A percentile compares a stretch with the other conserved stretches of the same genome.
These are phyloP conservation scores for Hymenotorrendiella dingleyae DNA, from an alignment of 2,329 filamentous ascomycete species.

Conservation along the genomic window DNA sequence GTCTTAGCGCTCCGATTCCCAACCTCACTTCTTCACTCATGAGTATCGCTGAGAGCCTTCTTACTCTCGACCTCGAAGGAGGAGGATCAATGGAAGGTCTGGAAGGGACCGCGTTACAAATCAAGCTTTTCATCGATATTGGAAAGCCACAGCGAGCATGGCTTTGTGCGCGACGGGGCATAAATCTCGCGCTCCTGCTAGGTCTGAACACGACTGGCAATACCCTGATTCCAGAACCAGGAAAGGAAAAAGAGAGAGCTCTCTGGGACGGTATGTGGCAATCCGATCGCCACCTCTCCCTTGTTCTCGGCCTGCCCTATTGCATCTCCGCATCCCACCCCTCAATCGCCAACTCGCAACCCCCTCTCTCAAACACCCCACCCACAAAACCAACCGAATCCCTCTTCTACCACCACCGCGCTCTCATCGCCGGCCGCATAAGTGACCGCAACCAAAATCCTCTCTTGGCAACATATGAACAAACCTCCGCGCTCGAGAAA, in stretches of 20 bases:
- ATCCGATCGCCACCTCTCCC: constrained; percentile 43
- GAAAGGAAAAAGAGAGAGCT: constrained; percentile 28
- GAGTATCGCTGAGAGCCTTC: constrained; percentile 38
- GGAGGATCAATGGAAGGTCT: constrained; percentile 45
- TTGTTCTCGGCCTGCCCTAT: constrained; percentile 50
- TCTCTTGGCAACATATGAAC: constrained; percentile 31
- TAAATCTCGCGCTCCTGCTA: constrained; percentile 47
- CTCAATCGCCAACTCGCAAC: constrained; percentile 29
- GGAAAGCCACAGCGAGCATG: constrained; percentile 50
- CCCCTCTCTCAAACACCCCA: neutral
- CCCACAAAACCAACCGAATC: neutral
- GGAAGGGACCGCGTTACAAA: constrained; percentile 44
- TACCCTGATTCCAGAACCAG: constrained; percentile 22
- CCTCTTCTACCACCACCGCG: constrained; percentile 20
- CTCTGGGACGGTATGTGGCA: constrained; percentile 37
- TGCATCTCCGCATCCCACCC: no score
- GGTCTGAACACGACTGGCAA: constrained; percentile 41
- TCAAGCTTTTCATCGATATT: constrained; percentile 48
- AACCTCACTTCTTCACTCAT: constrained; percentile 39
- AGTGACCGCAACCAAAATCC: constrained; percentile 37
- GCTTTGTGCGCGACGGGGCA: constrained; percentile 43
- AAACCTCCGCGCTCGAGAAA: constrained; percentile 36
- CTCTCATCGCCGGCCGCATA: constrained; percentile 33
- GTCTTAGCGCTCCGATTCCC: no score
- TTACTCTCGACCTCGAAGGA: constrained; percentile 44